These are phyloP conservation scores for Rhinocladiella similis DNA, from an alignment of 2,329 filamentous ascomycete species.

Conservation along the genomic window DNA sequence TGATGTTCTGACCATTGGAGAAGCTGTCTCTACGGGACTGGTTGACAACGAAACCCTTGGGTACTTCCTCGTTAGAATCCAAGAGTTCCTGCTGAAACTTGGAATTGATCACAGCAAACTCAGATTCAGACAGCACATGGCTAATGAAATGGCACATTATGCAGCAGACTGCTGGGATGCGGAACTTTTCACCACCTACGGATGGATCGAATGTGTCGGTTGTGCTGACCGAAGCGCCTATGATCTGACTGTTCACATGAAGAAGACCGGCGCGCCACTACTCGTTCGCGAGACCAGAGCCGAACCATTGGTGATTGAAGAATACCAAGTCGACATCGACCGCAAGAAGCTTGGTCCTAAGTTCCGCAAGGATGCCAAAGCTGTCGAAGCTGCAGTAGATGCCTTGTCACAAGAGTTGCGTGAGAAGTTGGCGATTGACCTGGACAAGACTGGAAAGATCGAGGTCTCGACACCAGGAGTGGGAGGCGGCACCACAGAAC, in stretches of 20 bases:
- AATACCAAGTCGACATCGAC: conserved; percentile 84
- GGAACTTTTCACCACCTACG: conserved; percentile 84
- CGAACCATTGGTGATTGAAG: conserved; percentile 76
- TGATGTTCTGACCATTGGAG: conserved; percentile 73
- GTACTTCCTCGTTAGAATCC: conserved; percentile 94
- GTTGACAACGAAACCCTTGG: conserved; percentile 98
- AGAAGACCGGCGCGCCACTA: conserved; percentile 85
- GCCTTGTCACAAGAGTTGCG: conserved; percentile 76
- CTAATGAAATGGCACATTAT: conserved; percentile 88
- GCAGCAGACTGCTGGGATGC: conserved; percentile 98
- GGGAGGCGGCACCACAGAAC: conserved; percentile 71
- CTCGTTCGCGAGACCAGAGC: conserved; percentile 80
- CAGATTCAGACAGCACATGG: conserved; percentile 97
- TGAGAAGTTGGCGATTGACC: conserved; percentile 73
- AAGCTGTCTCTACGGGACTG: conserved; percentile 77
- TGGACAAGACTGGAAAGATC: conserved; percentile 73
- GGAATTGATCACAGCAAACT: conserved; percentile 86
- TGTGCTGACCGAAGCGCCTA: conserved; percentile 96
- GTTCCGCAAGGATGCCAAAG: conserved; percentile 92
- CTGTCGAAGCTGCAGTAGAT: conserved; percentile 76
- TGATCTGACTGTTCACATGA: conserved; percentile 86
- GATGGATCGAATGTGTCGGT: conserved; percentile 98
- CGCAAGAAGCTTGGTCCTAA: conserved; percentile 95
- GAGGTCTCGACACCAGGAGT: conserved; percentile 70
- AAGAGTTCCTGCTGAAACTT: conserved; percentile 84